Conservation (phyloP, 2,329 filamentous ascomycete species). For the Colletotrichum sp. region DNA sequence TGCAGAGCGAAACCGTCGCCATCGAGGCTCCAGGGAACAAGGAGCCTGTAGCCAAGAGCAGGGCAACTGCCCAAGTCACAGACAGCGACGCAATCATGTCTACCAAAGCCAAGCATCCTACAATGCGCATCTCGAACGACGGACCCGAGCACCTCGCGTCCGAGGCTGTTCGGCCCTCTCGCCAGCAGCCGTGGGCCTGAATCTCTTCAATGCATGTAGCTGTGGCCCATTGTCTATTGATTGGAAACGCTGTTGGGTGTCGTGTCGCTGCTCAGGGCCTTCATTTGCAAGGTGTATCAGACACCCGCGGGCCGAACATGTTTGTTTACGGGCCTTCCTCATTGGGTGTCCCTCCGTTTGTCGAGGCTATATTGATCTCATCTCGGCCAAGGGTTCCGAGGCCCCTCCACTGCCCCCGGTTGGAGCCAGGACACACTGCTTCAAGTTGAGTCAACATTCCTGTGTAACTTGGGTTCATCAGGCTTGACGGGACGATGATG, state of each 20-base stretch:
- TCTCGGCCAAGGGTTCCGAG: neutral
- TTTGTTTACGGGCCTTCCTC: neutral
- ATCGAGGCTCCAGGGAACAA: neutral
- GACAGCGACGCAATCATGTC: neutral
- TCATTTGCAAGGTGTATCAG: neutral
- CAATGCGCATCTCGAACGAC: neutral
- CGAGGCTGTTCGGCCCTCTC: neutral
- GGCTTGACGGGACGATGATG: neutral
- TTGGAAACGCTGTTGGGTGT: neutral
- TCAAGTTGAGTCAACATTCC: neutral
- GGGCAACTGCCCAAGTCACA: neutral
- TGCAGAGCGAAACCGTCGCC: neutral
- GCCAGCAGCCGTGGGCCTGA: neutral
- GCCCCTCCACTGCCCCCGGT: neutral
- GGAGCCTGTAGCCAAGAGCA: neutral
- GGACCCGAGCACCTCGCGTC: neutral
- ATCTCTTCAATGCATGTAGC: neutral
- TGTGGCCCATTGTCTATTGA: neutral
- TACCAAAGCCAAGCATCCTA: neutral
- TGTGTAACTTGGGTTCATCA: neutral
- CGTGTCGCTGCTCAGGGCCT: neutral
- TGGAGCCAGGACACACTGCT: neutral
- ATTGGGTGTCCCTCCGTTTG: neutral
- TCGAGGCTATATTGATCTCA: constrained; percentile 11
- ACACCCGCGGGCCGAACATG: neutral